Conservation (phyloP, 2,329 filamentous ascomycete species). For the Endocalyx cinctus region DNA sequence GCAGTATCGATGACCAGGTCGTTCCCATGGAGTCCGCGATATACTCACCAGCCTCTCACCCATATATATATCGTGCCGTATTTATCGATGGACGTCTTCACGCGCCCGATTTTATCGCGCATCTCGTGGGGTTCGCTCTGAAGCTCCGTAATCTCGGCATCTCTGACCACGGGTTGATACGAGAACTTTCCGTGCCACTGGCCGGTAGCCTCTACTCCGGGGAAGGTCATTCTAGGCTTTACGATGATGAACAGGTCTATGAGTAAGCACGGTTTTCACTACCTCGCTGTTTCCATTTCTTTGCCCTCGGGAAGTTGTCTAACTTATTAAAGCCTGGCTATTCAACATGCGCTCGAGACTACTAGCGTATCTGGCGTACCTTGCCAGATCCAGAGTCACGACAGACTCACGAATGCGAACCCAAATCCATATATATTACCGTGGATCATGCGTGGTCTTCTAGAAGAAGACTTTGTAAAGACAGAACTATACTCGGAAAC, state of each 20-base stretch:
- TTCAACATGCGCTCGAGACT: conserved; percentile 71
- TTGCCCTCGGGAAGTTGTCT: conserved; percentile 4
- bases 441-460: conserved; percentile 88
- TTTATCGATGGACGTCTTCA: conserved; percentile 93
- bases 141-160: conserved; percentile 92
- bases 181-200: conserved; percentile 81
- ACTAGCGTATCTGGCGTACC: conserved; percentile 45
- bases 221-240: conserved; percentile 88
- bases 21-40: conserved; percentile 92
- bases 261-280: no score
- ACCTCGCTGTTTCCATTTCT: no score
- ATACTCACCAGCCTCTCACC: conserved; percentile 80
- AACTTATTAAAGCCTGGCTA: conserved; percentile 48
- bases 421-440: conserved; percentile 87
- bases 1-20: conserved; percentile 94
- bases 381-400: conserved; percentile 49
- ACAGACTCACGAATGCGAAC: conserved; percentile 42
- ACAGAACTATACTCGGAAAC: conserved; percentile 75
- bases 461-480: conserved; percentile 89
- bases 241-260: conserved; percentile 85
- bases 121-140: conserved; percentile 86
- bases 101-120: conserved; percentile 87
- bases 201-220: conserved; percentile 89
- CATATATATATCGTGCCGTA: conserved; percentile 91
- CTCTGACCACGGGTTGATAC: conserved; percentile 86